phyloP scores from a whole-genome alignment of 2,329 filamentous ascomycete genomes.

The Colletotrichum endophyticum region DNA sequence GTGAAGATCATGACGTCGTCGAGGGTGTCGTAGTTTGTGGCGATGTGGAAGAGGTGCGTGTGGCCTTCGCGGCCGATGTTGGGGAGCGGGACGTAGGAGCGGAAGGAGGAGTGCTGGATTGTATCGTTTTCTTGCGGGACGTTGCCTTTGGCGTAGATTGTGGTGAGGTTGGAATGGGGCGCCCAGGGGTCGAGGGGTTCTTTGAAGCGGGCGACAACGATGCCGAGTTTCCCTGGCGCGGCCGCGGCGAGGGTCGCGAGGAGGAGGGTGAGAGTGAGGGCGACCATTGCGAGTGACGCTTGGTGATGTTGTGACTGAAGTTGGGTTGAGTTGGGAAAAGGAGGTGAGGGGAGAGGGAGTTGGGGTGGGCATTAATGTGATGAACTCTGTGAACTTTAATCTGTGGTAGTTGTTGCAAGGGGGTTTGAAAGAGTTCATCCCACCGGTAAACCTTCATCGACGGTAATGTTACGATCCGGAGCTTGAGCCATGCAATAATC shows the following conservation, averaged over 20 bases:
- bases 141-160: constrained; percentile 20
- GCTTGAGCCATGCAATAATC: neutral
- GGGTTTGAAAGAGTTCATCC: neutral
- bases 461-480: neutral
- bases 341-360: neutral
- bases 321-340: neutral
- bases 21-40: constrained; percentile 7
- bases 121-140: constrained; percentile 12
- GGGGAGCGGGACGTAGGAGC: constrained; percentile 9
- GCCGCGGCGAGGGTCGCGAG: neutral
- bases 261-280: neutral
- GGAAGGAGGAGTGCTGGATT: constrained; percentile 13
- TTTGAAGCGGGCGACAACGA: constrained; percentile 18
- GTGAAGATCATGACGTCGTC: constrained; percentile 21
- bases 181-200: constrained; percentile 18
- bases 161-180: constrained; percentile 1
- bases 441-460: neutral
- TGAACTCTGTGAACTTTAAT: neutral
- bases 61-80: constrained; percentile 19
- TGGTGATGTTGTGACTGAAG: neutral
- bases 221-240: neutral
- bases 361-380: neutral
- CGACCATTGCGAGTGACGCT: neutral
- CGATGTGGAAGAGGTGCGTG: constrained; percentile 13
- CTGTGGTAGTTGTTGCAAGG: neutral